Conservation (phyloP, 2,329 filamentous ascomycete species). For the Aureobasidium zeae region DNA sequence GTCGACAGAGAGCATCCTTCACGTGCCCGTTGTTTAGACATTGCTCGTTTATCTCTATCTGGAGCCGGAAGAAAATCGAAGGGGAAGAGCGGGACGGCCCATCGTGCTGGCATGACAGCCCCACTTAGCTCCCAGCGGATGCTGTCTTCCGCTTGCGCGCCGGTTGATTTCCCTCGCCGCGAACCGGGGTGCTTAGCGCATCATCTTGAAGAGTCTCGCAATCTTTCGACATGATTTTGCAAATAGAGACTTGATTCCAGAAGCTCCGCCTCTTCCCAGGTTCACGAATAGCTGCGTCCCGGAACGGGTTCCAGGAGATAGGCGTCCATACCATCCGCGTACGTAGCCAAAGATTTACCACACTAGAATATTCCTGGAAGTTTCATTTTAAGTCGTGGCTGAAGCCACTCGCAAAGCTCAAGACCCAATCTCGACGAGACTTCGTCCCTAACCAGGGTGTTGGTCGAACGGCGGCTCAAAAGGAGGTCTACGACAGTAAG, state of each 20-base stretch:
- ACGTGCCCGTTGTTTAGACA: too few relatives aligned
- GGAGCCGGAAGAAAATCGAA: slow-evolving; percentile 8
- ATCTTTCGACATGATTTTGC: not conserved
- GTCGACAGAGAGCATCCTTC: too few relatives aligned
- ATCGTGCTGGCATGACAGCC: slow-evolving; percentile 12
- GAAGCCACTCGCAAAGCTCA: slow-evolving; percentile 3
- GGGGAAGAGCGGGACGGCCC: slow-evolving; percentile 12
- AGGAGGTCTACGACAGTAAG: slow-evolving; percentile 1
- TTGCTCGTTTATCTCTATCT: slow-evolving; percentile 4
- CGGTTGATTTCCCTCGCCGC: slow-evolving; percentile 11
- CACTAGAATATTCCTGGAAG: slow-evolving; percentile 4
- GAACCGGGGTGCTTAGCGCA: slow-evolving; percentile 12
- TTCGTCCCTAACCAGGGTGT: slow-evolving; percentile 5
- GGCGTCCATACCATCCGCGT: not conserved
- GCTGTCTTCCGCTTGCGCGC: slow-evolving; percentile 10
- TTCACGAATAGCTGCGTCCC: too few relatives aligned
- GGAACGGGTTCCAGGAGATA: not conserved
- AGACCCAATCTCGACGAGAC: slow-evolving; percentile 6
- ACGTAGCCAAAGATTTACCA: slow-evolving; percentile 5
- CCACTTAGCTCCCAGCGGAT: slow-evolving; percentile 13
- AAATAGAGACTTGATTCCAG: not conserved
- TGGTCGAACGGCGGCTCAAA: slow-evolving; percentile 3
- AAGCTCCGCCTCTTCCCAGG: not conserved
- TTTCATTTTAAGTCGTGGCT: slow-evolving; percentile 11
- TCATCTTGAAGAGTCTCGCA: not conserved